These are phyloP conservation scores for Termitomyces sp. DNA, from an alignment of 768 basidiomycete genomes.

Conservation along the genomic window DNA sequence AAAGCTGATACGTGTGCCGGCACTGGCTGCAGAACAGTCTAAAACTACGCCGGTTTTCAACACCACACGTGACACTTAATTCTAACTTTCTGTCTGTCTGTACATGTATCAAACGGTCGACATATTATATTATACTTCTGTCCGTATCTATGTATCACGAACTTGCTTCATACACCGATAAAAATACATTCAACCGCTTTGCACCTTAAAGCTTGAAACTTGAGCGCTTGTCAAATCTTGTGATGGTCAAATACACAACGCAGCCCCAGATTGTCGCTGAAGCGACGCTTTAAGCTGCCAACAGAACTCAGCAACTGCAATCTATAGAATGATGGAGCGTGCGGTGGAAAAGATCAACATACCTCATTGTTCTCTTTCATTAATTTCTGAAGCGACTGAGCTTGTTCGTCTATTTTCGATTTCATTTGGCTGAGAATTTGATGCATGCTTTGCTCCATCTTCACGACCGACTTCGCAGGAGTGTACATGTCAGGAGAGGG, in stretches of 20 bases:
- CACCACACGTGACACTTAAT: slow-evolving; percentile 13
- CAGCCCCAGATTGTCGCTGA: slow-evolving; percentile 3
- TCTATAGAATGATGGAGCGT: too few relatives aligned
- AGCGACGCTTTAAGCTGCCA: slow-evolving; percentile 24
- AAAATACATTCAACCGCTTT: background rate
- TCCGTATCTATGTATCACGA: background rate
- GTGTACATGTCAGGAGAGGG: slow-evolving; percentile 8
- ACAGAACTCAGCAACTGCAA: slow-evolving; percentile 6
- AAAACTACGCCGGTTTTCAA: slow-evolving; percentile 9
- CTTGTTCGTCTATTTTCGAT: slow-evolving; percentile 43
- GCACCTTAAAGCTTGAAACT: too few relatives aligned
- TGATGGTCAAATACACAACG: background rate
- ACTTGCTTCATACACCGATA: background rate
- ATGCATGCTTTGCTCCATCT: slow-evolving; percentile 12
- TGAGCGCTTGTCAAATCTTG: background rate
- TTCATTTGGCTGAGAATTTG: slow-evolving; percentile 40
- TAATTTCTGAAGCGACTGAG: slow-evolving; percentile 33
- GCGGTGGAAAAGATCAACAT: background rate
- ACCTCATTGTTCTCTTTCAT: slow-evolving; percentile 45
- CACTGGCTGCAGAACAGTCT: slow-evolving; percentile 1
- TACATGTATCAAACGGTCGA: too few relatives aligned
- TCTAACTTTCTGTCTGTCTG: too few relatives aligned
- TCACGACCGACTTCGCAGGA: slow-evolving; percentile 6
- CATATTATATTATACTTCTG: background rate
- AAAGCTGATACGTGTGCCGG: background rate